Conservation (phyloP, 176 grass and related monocot species). For the Carex cristatella region DNA sequence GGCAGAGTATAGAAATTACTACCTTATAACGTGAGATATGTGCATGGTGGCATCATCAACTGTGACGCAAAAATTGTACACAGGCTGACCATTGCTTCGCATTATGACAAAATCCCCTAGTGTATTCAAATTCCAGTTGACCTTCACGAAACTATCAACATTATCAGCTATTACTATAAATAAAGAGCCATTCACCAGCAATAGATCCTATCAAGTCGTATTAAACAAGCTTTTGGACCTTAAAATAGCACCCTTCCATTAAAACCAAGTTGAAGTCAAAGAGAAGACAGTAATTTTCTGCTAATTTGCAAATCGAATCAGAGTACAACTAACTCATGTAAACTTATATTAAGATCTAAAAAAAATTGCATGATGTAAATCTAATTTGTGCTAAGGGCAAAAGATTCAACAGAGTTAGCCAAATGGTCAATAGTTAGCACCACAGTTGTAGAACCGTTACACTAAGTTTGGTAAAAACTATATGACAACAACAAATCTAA, state of each 20-base stretch:
- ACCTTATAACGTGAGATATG: slow-evolving; percentile 97
- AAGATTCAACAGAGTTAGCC: background rate
- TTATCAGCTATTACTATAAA: slow-evolving; percentile 32
- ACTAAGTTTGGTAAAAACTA: background rate
- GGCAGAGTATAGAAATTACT: background rate
- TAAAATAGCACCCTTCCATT: background rate
- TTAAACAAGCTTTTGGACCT: background rate
- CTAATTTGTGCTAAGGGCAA: background rate
- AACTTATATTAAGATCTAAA: background rate
- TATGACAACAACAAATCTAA: background rate
- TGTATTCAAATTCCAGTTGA: slow-evolving; percentile 86
- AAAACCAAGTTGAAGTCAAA: background rate
- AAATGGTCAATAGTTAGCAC: background rate
- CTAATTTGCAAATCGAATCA: background rate
- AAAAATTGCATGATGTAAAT: background rate
- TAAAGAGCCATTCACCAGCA: background rate
- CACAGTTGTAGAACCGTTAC: no score
- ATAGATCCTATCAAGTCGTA: background rate
- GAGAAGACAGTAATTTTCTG: background rate
- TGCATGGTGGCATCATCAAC: slow-evolving; percentile 92
- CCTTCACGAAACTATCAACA: slow-evolving; percentile 87
- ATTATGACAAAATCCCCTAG: slow-evolving; percentile 98
- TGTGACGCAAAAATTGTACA: slow-evolving; percentile 99
- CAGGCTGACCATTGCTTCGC: slow-evolving; percentile 98
- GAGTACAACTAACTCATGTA: background rate